Base-by-base conservation (phyloP, 805 yeast genomes). In the Kodamaea neixiangensis region DNA sequence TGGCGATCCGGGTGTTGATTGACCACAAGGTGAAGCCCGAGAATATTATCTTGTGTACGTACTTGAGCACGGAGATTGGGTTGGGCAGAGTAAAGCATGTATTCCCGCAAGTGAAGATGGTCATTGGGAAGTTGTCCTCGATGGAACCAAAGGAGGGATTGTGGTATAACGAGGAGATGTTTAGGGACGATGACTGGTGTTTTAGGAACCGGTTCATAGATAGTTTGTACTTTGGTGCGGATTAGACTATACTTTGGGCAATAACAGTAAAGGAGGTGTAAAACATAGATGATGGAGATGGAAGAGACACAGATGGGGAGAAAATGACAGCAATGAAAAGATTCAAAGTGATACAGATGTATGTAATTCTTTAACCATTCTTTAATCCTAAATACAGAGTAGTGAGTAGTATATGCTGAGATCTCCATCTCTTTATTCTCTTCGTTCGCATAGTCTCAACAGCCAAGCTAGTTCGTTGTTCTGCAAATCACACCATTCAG, bases 1-100 rank as follows among this genome's bases (percentile, higher is more conserved):
- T 93, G 98, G 96, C 97, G 0, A 81, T 89, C 42, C 94, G 90
- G 59, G 91, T 93, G 3, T 71, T 93, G 45, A 58, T 88, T 13
- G 98, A 93, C 62, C 96, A 93, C 63, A 87, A 85, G 5, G 85
- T 89, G 18, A 58, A 65, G 7, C 78, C 80, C 45, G 70, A 76
- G 25, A 79, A 87, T 56, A 86, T 94, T 18, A 78, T 85, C 1
- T 74, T 91, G 48, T 83, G 90, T 10, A 72, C 86, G 4, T 88
- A 87, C 61, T 66, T 86, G 47, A 87, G 90, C n/a, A 83, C 96
- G 0, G 94, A 87, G 57, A 74, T 82, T 34, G 97, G 96, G 3
- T 67, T 89, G 5, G 73, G 87, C 50, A 76, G 97, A 49, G 78
- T 93, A 1, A 66, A 83, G 48, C 79, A 81, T 43, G 97, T 93